Evolutionary conservation across 768 basidiomycete species (phyloP).

Genomic region (Dictyophora rubrovolvata): DNA sequence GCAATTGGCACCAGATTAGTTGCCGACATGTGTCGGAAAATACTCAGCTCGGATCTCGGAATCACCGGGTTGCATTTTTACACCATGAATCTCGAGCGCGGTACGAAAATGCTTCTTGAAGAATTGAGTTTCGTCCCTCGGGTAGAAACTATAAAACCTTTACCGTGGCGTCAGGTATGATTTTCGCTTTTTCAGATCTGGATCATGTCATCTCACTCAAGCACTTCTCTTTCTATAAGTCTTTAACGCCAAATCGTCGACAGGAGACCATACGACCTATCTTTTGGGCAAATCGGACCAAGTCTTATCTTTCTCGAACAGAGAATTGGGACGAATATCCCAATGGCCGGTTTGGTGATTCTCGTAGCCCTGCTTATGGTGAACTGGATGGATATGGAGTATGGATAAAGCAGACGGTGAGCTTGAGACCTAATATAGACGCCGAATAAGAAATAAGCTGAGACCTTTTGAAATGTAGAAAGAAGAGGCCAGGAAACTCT

Average conservation of each 20-base stretch:
- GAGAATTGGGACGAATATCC: constrained; percentile 99
- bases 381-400: constrained; percentile 96
- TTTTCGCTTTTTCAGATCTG: not conserved
- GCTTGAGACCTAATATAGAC: constrained; percentile 11
- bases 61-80: constrained; percentile 92
- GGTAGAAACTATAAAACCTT: constrained; percentile 84
- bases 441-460: not conserved
- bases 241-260: constrained; percentile 84
- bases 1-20: constrained; percentile 91
- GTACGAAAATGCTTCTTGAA: constrained; percentile 89
- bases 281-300: constrained; percentile 96
- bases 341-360: constrained; percentile 97
- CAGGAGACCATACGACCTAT: constrained; percentile 93
- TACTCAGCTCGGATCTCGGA: constrained; percentile 68
- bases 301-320: constrained; percentile 91
- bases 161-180: constrained; percentile 91
- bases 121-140: constrained; percentile 83
- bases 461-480: constrained; percentile 36
- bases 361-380: constrained; percentile 94
- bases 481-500: constrained; percentile 77
- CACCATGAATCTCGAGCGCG: constrained; percentile 95
- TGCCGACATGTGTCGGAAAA: constrained; percentile 85
- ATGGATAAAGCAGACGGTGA: constrained; percentile 79
- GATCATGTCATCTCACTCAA: too few species aligned
- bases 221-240: constrained; percentile 31